Percentiles rank a stretch among this genome's conserved stretches.
phyloP scores from a whole-genome alignment of 371 early-diverging fungal genomes.

The Rhizopus microsporus region DNA sequence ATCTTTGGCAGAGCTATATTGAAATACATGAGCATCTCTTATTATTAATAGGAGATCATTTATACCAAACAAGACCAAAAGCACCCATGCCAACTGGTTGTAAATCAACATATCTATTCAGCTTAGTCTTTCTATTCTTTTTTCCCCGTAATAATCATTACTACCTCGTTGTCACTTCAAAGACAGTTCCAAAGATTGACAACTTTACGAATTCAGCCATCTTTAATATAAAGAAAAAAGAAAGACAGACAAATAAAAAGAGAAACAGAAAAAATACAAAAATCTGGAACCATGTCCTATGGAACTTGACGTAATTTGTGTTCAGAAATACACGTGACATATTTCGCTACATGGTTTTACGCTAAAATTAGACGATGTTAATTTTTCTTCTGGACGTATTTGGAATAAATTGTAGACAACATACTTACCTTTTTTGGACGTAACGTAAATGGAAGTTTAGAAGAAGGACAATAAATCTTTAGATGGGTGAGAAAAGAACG shows the following conservation, averaged over 20 bases:
- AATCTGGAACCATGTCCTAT: too few relatives aligned
- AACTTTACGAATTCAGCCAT: constrained; percentile 86
- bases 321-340: neutral
- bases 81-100: constrained; percentile 97
- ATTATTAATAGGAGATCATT: neutral
- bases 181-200: constrained; percentile 90
- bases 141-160: neutral
- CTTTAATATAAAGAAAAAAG: neutral
- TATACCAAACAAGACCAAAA: constrained; percentile 94
- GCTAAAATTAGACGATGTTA: too few relatives aligned
- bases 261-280: too few relatives aligned
- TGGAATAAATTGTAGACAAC: too few relatives aligned
- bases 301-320: neutral
- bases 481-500: too few relatives aligned
- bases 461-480: too few relatives aligned
- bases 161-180: constrained; percentile 89
- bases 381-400: too few relatives aligned
- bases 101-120: constrained; percentile 80
- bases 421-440: too few relatives aligned
- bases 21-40: neutral
- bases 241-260: neutral
- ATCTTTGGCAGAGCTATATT: constrained; percentile 83
- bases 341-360: too few relatives aligned
- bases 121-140: neutral
- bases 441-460: too few relatives aligned